Evolutionary conservation across 495 filamentous ascomycete species (phyloP).

Genomic region (Penicillium atrosanguineum): DNA sequence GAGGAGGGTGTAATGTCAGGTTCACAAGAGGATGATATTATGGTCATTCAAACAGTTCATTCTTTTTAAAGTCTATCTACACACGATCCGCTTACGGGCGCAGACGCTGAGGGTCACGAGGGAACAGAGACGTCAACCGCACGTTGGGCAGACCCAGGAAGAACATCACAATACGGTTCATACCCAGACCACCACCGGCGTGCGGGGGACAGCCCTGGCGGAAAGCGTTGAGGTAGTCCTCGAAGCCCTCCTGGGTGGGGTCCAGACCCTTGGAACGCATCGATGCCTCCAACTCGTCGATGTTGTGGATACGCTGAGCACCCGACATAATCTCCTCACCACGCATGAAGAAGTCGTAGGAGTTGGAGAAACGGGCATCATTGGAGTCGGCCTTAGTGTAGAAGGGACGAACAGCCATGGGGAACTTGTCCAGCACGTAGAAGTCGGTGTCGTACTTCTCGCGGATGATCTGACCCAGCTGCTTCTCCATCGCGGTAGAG

Average conservation of each 20-base stretch:
- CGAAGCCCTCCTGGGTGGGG: slow-evolving; percentile 69
- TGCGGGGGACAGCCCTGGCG: slow-evolving; percentile 75
- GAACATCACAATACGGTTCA: slow-evolving; percentile 88
- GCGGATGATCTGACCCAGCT: slow-evolving; percentile 78
- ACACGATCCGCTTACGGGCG: slow-evolving; percentile 50
- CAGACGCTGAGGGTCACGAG: slow-evolving; percentile 81
- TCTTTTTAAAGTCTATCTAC: slow-evolving; percentile 17
- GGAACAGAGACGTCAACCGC: slow-evolving; percentile 73
- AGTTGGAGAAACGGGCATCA: slow-evolving; percentile 69
- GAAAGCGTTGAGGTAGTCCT: slow-evolving; percentile 83
- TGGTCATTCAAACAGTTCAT: slow-evolving; percentile 14
- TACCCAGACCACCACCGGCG: slow-evolving; percentile 80
- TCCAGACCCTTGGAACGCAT: slow-evolving; percentile 73
- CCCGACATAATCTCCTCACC: slow-evolving; percentile 88
- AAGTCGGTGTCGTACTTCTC: slow-evolving; percentile 87
- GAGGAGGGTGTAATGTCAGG: too few species aligned
- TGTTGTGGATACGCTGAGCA: slow-evolving; percentile 80
- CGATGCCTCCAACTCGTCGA: slow-evolving; percentile 62
- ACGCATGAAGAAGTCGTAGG: slow-evolving; percentile 93
- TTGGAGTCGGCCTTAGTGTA: slow-evolving; percentile 79
- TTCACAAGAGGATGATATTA: background rate
- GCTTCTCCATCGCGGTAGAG: slow-evolving; percentile 81
- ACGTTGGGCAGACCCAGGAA: slow-evolving; percentile 82
- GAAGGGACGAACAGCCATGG: slow-evolving; percentile 79
- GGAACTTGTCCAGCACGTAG: slow-evolving; percentile 90